phyloP scores from a whole-genome alignment of 805 yeast genomes.

The Suhomyces sp. region DNA sequence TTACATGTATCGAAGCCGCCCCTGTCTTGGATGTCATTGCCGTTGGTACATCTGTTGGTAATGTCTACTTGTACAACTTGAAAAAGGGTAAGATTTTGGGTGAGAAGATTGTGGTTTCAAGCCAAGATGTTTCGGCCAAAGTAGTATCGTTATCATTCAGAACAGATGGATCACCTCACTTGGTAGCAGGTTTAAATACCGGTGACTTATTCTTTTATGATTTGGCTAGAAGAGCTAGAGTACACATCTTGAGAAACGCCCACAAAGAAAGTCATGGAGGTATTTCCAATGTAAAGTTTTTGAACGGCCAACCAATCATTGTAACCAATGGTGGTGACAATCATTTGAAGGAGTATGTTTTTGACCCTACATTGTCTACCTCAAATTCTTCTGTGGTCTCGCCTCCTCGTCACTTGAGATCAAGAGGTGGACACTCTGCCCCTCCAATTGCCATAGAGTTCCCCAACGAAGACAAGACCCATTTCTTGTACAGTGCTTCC shows the following conservation, averaged over 20 bases:
- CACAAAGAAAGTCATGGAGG: constrained; percentile 79
- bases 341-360: constrained; percentile 81
- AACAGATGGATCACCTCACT: constrained; percentile 83
- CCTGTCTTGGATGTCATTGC: constrained; percentile 87
- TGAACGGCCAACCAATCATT: constrained; percentile 88
- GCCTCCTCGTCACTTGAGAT: constrained; percentile 88
- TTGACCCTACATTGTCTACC: constrained; percentile 82
- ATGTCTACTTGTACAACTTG: constrained; percentile 62
- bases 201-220: constrained; percentile 91
- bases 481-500: constrained; percentile 82
- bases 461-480: constrained; percentile 73
- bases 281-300: constrained; percentile 65
- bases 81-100: constrained; percentile 56
- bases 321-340: constrained; percentile 92
- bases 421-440: constrained; percentile 96
- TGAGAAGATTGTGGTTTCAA: constrained; percentile 46
- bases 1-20: constrained; percentile 73
- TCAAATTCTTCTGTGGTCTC: constrained; percentile 63
- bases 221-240: constrained; percentile 64
- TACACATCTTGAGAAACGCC: constrained; percentile 69
- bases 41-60: constrained; percentile 69
- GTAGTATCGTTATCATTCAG: constrained; percentile 75
- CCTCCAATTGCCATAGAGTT: constrained; percentile 79
- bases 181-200: constrained; percentile 70
- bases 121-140: constrained; percentile 35